Conservation (phyloP, 2,329 filamentous ascomycete genomes). For the Cordyceps cateniannulata region DNA sequence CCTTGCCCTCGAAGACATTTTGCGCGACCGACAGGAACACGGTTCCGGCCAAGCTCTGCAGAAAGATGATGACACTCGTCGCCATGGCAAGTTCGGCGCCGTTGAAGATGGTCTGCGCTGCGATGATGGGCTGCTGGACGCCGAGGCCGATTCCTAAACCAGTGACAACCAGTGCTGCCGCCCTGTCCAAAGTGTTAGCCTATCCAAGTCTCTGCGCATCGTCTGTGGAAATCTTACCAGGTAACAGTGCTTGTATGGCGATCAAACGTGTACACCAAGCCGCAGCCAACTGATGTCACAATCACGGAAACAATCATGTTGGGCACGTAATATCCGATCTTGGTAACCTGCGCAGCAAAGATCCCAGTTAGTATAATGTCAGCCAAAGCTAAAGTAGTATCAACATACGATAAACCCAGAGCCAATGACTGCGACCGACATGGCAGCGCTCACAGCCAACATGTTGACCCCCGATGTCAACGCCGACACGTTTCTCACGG, state of each 20-base stretch:
- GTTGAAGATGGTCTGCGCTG: constrained; percentile 14
- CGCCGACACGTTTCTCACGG: constrained; percentile 24
- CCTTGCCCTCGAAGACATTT: constrained; percentile 10
- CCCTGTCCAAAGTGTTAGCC: background rate
- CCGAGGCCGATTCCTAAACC: constrained; percentile 15
- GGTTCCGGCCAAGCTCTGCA: constrained; percentile 11
- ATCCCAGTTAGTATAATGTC: background rate
- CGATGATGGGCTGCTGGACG: constrained; percentile 15
- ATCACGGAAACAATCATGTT: background rate
- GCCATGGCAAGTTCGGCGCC: constrained; percentile 14
- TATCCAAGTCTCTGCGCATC: background rate
- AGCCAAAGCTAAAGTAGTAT: background rate
- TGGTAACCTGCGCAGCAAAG: background rate
- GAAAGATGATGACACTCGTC: constrained; percentile 13
- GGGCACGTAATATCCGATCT: constrained; percentile 13
- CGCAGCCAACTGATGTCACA: background rate
- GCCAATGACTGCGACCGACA: background rate
- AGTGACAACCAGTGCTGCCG: background rate
- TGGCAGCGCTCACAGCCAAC: background rate
- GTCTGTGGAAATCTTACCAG: background rate
- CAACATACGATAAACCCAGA: background rate
- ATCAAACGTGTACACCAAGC: background rate
- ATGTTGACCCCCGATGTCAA: constrained; percentile 13
- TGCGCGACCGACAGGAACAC: constrained; percentile 16
- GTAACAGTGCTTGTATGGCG: background rate